Evolutionary conservation across 345 rosid genomes (phyloP), one percentile per base, ranked within the genome.

Genomic region (Iberis pinnata): DNA sequence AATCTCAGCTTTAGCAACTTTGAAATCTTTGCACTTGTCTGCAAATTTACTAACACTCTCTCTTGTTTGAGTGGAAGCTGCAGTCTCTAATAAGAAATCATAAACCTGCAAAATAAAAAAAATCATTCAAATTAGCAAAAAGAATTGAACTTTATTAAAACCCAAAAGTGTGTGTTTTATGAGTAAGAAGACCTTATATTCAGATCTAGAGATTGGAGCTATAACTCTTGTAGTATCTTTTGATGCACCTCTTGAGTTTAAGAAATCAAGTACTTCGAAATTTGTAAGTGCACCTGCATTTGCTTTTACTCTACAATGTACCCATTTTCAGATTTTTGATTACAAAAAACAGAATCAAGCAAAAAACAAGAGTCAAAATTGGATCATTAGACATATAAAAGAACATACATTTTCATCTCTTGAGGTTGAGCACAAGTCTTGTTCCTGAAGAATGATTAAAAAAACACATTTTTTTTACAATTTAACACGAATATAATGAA

Each of bases 1-100:
- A 38, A 78, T 56, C 82, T 88, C 95, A 36, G 90, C 86, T 75
- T 88, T 83, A 0, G 96, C 81, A 26, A 92, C 75, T 41, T 75
- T 65, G 59, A 63, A 85, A 38, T 50, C 74, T 66, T 77, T 78
- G 61, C 79, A 70, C 70, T 75, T 80, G 5, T 74, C 77, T 18
- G 76, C 18, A 53, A 85, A 80, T 56, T 60, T 72, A 18, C 51
- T 50, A 19, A 92, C 64, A 2, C 32, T 68, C 65, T 83, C 88
- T 68, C 73, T 76, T 18, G 83, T 78, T 61, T 80, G 96, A 75
- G 68, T 68, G 57, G 47, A 55, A 49, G 93, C 83, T 12, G 75
- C 58, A 56, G 79, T 75, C 57, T 75, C 80, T 16, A 70, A 49
- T 69, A 83, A 69, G 63, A 78, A 83, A 58, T 88, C 88, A 72